Conservation (phyloP, 2,329 filamentous ascomycete species). For the Hansfordia pulvinata region DNA sequence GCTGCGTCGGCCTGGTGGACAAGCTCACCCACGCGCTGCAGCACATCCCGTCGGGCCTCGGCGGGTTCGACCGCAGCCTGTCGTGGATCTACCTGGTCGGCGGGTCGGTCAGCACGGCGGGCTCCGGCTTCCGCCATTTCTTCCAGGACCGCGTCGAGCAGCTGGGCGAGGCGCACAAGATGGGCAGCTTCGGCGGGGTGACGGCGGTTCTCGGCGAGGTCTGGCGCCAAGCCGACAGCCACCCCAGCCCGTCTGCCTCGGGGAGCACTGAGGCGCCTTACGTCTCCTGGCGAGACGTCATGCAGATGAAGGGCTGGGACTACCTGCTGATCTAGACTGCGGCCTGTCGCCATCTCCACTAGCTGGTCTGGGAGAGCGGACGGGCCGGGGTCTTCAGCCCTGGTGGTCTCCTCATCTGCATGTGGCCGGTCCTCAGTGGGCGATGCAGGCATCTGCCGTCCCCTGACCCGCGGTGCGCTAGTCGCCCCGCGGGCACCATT, state of each 20-base stretch:
- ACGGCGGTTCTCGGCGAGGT: constrained; percentile 66
- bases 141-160: constrained; percentile 62
- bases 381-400: constrained; percentile 3
- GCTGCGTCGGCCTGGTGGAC: constrained; percentile 63
- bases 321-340: constrained; percentile 66
- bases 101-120: constrained; percentile 61
- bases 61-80: constrained; percentile 79
- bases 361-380: constrained; percentile 21
- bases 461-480: no score
- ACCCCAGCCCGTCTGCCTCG: constrained; percentile 20
- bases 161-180: constrained; percentile 63
- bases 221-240: constrained; percentile 64
- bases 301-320: constrained; percentile 85
- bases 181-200: constrained; percentile 79
- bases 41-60: constrained; percentile 66
- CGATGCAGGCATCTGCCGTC: constrained; percentile 23
- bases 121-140: constrained; percentile 62
- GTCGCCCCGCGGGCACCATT: no score
- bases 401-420: constrained; percentile 9
- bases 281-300: constrained; percentile 90
- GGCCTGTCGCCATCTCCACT: constrained; percentile 10
- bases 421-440: constrained; percentile 15
- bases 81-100: constrained; percentile 89
- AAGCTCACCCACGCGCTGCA: constrained; percentile 66
- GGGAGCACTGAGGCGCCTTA: constrained; percentile 36